A percentile compares a stretch with the other conserved stretches of the same genome.
Evolutionary conservation across 257 asterid species (phyloP).

Genomic region (Solanum pinnatisectum): DNA sequence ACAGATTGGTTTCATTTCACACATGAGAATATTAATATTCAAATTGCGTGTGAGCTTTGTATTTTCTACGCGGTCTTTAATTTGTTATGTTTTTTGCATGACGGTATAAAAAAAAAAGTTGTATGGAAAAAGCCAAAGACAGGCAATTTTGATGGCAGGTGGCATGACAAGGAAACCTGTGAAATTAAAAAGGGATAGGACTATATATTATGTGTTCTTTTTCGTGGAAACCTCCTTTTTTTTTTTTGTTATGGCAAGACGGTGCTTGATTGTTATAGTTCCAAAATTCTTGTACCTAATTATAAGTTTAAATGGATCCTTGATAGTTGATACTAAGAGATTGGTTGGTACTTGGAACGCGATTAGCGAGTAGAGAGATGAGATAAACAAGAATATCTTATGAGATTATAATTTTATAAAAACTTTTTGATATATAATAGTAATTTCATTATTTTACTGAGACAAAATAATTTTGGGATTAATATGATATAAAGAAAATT

Average conservation of each 20-base stretch:
- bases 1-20: not conserved
- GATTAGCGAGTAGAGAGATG: not conserved
- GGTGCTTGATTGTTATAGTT: not conserved
- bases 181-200: not conserved
- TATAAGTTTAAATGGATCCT: not conserved
- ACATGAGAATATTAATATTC: not conserved
- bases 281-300: not conserved
- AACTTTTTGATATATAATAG: accelerated
- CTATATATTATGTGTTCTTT: not conserved
- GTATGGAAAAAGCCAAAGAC: not conserved
- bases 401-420: not conserved
- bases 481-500: not conserved
- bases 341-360: not conserved
- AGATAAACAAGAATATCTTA: not conserved
- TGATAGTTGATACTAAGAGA: not conserved
- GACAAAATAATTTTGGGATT: not conserved
- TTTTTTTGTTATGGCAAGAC: not conserved
- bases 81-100: not conserved
- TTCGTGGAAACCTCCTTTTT: not conserved
- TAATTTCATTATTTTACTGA: not conserved
- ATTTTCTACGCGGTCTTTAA: not conserved
- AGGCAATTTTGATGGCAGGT: constrained; percentile 4
- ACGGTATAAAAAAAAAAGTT: too few species aligned
- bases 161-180: constrained; percentile 5
- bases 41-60: not conserved